phyloP scores from a whole-genome alignment of 345 rosid genomes.

The Nasturtium officinale region DNA sequence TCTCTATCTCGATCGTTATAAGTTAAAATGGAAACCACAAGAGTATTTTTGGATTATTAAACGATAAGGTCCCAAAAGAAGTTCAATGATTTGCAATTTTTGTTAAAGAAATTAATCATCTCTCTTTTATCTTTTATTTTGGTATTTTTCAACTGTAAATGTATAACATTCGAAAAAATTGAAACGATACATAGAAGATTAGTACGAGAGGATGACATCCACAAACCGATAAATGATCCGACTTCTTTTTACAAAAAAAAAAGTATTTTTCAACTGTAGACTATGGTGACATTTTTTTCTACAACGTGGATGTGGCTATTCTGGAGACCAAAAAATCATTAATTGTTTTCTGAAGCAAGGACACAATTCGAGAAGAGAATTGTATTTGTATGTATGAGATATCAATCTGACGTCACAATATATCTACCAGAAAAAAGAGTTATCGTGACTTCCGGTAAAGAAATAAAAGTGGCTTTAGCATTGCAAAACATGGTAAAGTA shows the following conservation, averaged over 20 bases:
- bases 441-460: neutral
- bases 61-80: neutral
- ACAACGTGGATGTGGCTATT: slow-evolving; percentile 17
- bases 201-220: no score
- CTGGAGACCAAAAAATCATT: slow-evolving; percentile 8
- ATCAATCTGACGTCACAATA: slow-evolving; percentile 10
- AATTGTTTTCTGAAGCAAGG: slow-evolving; percentile 24
- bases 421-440: slow-evolving; percentile 31
- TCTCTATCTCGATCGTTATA: neutral
- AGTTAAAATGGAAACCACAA: neutral
- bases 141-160: slow-evolving; percentile 10
- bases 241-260: no score
- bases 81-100: neutral
- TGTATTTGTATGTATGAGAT: neutral
- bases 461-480: slow-evolving; percentile 22
- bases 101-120: neutral
- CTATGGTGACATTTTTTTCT: neutral
- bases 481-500: slow-evolving; percentile 32
- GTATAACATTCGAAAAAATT: no score
- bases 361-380: slow-evolving; percentile 36
- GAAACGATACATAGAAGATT: no score
- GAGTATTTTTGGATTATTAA: neutral
- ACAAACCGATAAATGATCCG: no score
- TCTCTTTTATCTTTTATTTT: neutral
- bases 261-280: neutral